Conservation (phyloP, 768 basidiomycete genomes). For the Solioccasus polychromus region DNA sequence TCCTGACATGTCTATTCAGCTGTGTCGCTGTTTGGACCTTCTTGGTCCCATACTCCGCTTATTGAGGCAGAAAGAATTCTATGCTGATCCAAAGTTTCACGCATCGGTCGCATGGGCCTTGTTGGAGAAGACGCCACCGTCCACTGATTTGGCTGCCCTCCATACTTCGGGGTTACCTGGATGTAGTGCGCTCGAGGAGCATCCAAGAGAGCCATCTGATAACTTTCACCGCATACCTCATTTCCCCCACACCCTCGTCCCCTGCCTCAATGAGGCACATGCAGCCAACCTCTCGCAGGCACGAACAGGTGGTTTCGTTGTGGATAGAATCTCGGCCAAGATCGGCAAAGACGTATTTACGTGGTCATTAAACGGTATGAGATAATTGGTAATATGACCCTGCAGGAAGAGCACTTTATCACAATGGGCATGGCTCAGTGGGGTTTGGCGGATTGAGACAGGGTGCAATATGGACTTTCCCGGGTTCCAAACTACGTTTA, state of each 20-base stretch:
- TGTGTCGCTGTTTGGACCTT: conserved; percentile 50
- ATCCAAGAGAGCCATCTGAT: conserved; percentile 7
- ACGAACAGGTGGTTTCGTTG: conserved; percentile 49
- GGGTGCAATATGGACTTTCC: conserved; percentile 4
- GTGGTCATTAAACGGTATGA: conserved; percentile 38
- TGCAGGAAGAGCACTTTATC: conserved; percentile 6
- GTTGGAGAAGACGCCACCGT: conserved; percentile 36
- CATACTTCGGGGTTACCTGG: not conserved
- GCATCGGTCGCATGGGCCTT: conserved; percentile 88
- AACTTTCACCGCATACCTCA: conserved; percentile 47
- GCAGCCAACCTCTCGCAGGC: conserved; percentile 39
- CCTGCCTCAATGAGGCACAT: conserved; percentile 48
- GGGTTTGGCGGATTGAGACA: conserved; percentile 1
- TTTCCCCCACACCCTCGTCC: conserved; percentile 49
- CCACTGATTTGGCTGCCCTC: conserved; percentile 5
- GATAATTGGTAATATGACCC: conserved; percentile 9
- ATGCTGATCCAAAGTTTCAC: conserved; percentile 80
- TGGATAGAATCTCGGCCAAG: conserved; percentile 54
- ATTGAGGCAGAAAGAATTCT: conserved; percentile 77
- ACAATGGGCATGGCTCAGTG: conserved; percentile 2
- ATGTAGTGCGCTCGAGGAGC: conserved; percentile 5
- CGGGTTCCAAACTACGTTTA: conserved; percentile 4
- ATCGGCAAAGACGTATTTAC: conserved; percentile 65
- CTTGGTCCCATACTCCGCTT: conserved; percentile 56
- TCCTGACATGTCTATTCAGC: conserved; percentile 42